Percentiles rank a stretch among this genome's conserved stretches.
phyloP scores from a whole-genome alignment of 2,329 filamentous ascomycete species.

The Phyllosticta citrichinensis region DNA sequence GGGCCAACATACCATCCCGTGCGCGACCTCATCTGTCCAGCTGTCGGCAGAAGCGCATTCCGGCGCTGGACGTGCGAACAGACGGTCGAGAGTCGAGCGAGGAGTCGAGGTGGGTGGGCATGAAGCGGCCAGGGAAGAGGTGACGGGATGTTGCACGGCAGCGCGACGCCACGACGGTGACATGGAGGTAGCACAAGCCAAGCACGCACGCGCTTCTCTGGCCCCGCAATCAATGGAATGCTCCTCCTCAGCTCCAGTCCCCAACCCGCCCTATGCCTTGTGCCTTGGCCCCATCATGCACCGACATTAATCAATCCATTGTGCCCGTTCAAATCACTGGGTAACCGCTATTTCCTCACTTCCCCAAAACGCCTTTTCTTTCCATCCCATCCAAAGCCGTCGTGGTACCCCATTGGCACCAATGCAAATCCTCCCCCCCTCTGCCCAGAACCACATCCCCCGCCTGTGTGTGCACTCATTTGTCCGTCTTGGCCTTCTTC shows the following conservation, averaged over 20 bases:
- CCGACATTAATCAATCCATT: background rate
- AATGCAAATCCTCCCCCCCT: background rate
- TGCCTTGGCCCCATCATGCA: background rate
- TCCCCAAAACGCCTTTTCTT: background rate
- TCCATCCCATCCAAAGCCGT: background rate
- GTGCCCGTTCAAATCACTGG: background rate
- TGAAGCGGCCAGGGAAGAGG: background rate
- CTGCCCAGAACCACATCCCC: background rate
- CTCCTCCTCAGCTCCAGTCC: too few species aligned
- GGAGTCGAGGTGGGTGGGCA: background rate
- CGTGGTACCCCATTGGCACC: background rate
- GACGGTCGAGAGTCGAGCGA: background rate
- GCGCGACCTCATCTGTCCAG: slow-evolving; percentile 26
- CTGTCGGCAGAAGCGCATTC: slow-evolving; percentile 11
- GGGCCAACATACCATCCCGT: slow-evolving; percentile 26
- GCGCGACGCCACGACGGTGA: background rate
- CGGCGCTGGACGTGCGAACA: slow-evolving; percentile 7
- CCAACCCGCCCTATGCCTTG: background rate
- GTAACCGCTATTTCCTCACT: background rate
- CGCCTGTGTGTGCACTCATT: slow-evolving; percentile 8
- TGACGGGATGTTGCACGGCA: background rate
- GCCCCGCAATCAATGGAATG: background rate
- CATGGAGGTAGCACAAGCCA: background rate
- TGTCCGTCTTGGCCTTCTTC: slow-evolving; percentile 50
- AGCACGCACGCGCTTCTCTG: slow-evolving; percentile 5